Evolutionary conservation across 83 land plant genomes (phyloP), one percentile per base, ranked within the genome.

Genomic region (Picea abies): DNA sequence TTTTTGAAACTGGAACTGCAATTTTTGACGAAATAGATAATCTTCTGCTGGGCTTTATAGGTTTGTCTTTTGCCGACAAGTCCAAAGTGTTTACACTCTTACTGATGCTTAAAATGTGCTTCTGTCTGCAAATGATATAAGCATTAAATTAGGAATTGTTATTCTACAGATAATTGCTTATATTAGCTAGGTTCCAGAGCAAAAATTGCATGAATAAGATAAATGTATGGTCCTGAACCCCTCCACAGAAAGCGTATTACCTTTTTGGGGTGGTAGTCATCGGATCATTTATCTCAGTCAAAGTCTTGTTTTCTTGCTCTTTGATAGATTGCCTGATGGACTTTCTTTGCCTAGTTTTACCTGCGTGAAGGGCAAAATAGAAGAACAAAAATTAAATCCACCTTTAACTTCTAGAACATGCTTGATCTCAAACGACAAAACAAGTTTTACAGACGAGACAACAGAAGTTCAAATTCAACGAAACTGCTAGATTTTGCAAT

Each of bases 21-120:
- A 73, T 82, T 78, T 82, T 92, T 58, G 84, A 6, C 41, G 90
- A 92, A 79, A 84, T 81, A 6, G 92, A 90, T 22, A 90, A 86
- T 80, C 92, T 82, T 77, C 92, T 65, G 12, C 90, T 90, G 26
- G 92, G 87, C 70, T 84, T 92, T 0, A 65, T 81, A 23, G 92
- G 73, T 60, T 83, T 88, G 1, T 87, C 84, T 76, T 90, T 92
- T 11, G 70, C 88, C 44, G 90, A 83, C 23, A 87, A 82, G 41
- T 89, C 84, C 65, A 87, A 83, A n/a, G 83, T 85, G 68, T 76
- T 83, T 63, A 88, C 85, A 56, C 93, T 91, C 60, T 88, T 86
- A 77, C 90, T 89, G 3, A 91, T 85, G 79, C 66, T 83, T 17
- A 88, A 85, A 19, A 60, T 62, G 71, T 77, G 3, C 78, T 82